These are phyloP conservation scores for Geotrichum candidum DNA, from an alignment of 1,139 yeast genomes.

Conservation along the genomic window DNA sequence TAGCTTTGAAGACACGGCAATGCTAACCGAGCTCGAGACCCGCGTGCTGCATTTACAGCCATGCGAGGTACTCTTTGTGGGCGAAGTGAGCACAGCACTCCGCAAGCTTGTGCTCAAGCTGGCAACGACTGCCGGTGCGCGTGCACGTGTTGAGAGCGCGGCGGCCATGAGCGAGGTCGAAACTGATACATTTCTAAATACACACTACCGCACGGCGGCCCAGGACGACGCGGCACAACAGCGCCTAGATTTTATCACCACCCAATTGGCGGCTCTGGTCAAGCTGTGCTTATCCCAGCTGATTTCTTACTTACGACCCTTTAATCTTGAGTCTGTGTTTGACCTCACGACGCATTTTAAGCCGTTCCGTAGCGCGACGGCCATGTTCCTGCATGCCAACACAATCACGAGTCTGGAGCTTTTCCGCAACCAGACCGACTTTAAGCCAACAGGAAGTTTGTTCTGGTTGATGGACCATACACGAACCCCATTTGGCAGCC, in stretches of 20 bases:
- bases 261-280: slow-evolving; percentile 22
- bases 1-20: slow-evolving; percentile 50
- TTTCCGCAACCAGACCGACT: slow-evolving; percentile 57
- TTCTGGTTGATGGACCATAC: slow-evolving; percentile 79
- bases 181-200: slow-evolving; percentile 7
- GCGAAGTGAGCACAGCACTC: slow-evolving; percentile 36
- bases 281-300: slow-evolving; percentile 47
- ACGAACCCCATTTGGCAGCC: slow-evolving; percentile 64
- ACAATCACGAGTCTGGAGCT: slow-evolving; percentile 69
- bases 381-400: slow-evolving; percentile 64
- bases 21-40: slow-evolving; percentile 61
- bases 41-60: slow-evolving; percentile 70
- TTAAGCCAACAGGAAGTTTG: slow-evolving; percentile 57
- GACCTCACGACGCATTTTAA: slow-evolving; percentile 46
- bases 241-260: slow-evolving; percentile 8
- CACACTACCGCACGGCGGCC: not conserved
- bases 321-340: slow-evolving; percentile 54
- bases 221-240: not conserved
- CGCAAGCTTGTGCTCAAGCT: slow-evolving; percentile 26
- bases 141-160: slow-evolving; percentile 15
- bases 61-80: slow-evolving; percentile 55
- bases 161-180: slow-evolving; percentile 21
- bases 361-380: slow-evolving; percentile 46
- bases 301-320: slow-evolving; percentile 53
- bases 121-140: not conserved